A percentile compares a stretch with the other conserved stretches of the same genome.
phyloP scores from a whole-genome alignment of 164 flowering plant genomes.

The Vitis vinifera region DNA sequence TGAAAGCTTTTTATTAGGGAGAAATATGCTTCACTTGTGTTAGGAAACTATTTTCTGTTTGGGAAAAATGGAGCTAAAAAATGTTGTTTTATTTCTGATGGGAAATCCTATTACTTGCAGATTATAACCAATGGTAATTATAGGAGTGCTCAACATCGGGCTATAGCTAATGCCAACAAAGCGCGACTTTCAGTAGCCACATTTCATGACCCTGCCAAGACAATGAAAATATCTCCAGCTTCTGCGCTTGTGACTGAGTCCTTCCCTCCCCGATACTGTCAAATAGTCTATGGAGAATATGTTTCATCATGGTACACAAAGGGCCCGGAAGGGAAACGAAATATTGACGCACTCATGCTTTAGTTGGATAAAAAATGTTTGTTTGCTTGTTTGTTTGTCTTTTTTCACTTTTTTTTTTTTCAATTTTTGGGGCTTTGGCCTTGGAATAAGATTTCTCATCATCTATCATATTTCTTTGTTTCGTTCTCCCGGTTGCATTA shows the following conservation, averaged over 20 bases:
- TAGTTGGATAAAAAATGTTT: no score
- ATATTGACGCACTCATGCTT: conserved; percentile 69
- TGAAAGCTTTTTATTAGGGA: no score
- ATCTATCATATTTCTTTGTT: no score
- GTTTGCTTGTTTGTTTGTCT: no score
- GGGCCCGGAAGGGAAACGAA: conserved; percentile 92
- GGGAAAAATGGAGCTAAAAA: background rate
- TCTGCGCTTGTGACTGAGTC: conserved; percentile 41
- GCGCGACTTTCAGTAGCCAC: conserved; percentile 86
- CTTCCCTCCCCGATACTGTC: conserved; percentile 42
- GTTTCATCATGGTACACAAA: conserved; percentile 88
- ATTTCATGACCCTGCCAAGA: conserved; percentile 88
- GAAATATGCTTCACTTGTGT: no score
- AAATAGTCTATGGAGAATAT: conserved; percentile 73
- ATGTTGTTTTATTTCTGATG: background rate
- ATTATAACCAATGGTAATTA: conserved; percentile 80
- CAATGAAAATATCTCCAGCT: conserved; percentile 56
- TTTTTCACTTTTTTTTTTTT: no score
- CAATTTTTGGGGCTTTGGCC: no score
- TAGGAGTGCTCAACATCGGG: conserved; percentile 71
- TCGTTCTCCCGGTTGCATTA: no score
- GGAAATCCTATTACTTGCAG: conserved; percentile 31
- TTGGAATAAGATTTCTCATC: no score
- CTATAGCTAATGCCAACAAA: conserved; percentile 56
- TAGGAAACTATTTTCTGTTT: background rate